phyloP scores from a whole-genome alignment of 2,329 filamentous ascomycete genomes.

The Exserohilum rostratum region DNA sequence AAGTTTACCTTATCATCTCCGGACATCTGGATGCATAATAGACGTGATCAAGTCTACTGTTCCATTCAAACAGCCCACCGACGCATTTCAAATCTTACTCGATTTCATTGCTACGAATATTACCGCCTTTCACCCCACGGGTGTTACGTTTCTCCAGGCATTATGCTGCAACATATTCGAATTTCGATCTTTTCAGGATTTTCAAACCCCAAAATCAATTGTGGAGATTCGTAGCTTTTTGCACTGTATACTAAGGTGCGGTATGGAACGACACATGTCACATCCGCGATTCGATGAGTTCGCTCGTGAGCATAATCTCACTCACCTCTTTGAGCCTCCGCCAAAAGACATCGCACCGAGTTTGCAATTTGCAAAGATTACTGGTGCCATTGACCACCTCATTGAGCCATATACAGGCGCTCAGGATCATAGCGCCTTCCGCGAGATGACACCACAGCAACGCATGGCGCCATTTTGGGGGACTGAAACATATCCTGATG shows the following conservation, averaged over 20 bases:
- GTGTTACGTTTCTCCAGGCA: background rate
- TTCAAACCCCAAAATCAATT: background rate
- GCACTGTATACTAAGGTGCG: background rate
- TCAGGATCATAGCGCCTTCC: background rate
- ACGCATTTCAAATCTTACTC: background rate
- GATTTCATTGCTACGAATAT: background rate
- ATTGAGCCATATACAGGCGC: background rate
- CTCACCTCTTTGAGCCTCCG: background rate
- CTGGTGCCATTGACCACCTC: background rate
- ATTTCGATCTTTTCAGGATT: background rate
- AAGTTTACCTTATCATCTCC: background rate
- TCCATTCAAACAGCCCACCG: background rate
- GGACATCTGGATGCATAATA: background rate
- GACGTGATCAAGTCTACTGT: background rate
- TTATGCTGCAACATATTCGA: background rate
- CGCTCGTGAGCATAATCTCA: background rate
- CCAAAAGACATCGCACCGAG: background rate
- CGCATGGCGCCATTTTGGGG: conserved; percentile 1
- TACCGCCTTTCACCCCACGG: background rate
- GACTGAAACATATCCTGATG: background rate
- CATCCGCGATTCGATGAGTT: background rate
- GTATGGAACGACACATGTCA: background rate
- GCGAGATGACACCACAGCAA: background rate
- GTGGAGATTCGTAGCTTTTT: background rate
- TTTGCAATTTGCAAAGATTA: background rate